These are phyloP conservation scores for Entamoeba nuttalli DNA, from an alignment of 208 protist species.

Conservation along the genomic window DNA sequence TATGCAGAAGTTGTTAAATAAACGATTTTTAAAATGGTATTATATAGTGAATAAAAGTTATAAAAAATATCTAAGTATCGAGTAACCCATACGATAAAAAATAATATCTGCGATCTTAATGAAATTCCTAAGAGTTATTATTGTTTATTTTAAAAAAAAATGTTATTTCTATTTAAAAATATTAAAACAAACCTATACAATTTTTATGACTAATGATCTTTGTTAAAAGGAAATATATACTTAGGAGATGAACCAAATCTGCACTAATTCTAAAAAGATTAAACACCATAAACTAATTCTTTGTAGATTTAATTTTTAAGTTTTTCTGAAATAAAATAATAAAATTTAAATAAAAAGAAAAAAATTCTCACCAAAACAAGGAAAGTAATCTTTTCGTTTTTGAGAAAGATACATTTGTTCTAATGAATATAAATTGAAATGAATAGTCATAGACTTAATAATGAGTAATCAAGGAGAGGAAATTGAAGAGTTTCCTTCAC, in stretches of 20 bases:
- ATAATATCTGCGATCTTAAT: constrained; percentile 49
- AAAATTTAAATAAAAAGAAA: too few relatives aligned
- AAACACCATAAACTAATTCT: not conserved
- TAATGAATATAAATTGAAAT: too few relatives aligned
- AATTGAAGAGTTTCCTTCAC: not conserved
- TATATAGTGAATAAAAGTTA: constrained; percentile 48
- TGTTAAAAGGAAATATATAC: not conserved
- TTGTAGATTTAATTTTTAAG: too few relatives aligned
- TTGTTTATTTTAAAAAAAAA: too few relatives aligned
- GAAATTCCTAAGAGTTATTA: constrained; percentile 32
- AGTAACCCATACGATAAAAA: constrained; percentile 33
- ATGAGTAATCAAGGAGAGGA: not conserved
- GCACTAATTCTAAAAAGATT: not conserved
- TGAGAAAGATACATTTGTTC: too few relatives aligned
- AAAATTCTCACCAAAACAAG: too few relatives aligned
- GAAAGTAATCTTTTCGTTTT: too few relatives aligned
- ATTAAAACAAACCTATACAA: not conserved
- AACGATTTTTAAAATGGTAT: constrained; percentile 49
- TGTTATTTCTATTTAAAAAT: too few relatives aligned
- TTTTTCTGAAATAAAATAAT: too few relatives aligned
- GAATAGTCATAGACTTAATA: too few relatives aligned
- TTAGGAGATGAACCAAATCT: not conserved
- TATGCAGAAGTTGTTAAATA: constrained; percentile 43
- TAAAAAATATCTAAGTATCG: constrained; percentile 51
- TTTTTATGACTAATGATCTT: not conserved